Percentiles rank a stretch among this genome's conserved stretches.
Conservation (phyloP, 192 early-diverging fungal genomes). For the Geosiphon pyriformis region DNA sequence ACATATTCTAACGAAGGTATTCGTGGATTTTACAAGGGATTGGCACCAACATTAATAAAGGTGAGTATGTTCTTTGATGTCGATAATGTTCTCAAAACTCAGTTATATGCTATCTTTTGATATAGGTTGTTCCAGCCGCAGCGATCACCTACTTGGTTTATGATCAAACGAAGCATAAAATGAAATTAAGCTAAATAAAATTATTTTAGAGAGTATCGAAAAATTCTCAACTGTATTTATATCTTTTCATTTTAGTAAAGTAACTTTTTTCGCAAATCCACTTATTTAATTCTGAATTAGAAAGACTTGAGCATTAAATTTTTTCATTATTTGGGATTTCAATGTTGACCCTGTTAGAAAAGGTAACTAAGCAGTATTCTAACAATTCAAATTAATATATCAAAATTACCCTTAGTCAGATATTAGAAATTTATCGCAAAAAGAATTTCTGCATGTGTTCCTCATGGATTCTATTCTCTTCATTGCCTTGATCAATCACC, state of each 20-base stretch:
- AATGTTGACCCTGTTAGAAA: too few relatives aligned
- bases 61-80: constrained; percentile 19
- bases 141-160: constrained; percentile 70
- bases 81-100: neutral
- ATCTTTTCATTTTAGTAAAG: too few relatives aligned
- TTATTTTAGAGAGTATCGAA: too few relatives aligned
- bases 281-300: too few relatives aligned
- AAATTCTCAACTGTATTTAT: too few relatives aligned
- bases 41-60: constrained; percentile 68
- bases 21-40: constrained; percentile 69
- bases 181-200: constrained; percentile 39
- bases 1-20: constrained; percentile 58
- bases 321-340: too few relatives aligned
- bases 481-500: neutral
- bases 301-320: too few relatives aligned
- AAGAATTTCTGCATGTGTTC: constrained; percentile 9
- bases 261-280: too few relatives aligned
- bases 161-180: constrained; percentile 47
- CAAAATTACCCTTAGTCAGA: too few relatives aligned
- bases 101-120: neutral
- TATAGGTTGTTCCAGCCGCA: constrained; percentile 65
- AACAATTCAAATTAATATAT: too few relatives aligned
- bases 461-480: neutral
- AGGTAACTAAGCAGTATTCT: too few relatives aligned
- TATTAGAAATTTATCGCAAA: constrained; percentile 1